Conservation (phyloP, 805 yeast genomes). For the Myxozyma neotropica region DNA sequence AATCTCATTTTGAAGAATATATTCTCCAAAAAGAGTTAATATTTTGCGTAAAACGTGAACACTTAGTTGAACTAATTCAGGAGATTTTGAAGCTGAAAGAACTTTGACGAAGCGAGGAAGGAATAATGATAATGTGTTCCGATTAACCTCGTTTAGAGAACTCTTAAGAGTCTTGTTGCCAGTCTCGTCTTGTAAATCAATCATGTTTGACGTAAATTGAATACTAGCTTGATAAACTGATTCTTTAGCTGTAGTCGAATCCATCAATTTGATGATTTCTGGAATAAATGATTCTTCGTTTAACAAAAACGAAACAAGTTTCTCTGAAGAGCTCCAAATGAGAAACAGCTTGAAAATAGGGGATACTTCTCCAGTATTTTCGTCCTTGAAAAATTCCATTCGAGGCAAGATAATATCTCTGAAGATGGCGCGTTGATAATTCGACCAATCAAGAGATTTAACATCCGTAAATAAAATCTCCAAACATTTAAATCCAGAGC, state of each 20-base stretch:
- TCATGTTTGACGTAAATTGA: slow-evolving; percentile 40
- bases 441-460: slow-evolving; percentile 59
- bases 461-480: slow-evolving; percentile 57
- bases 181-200: slow-evolving; percentile 13
- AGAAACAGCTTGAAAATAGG: slow-evolving; percentile 68
- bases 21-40: neutral
- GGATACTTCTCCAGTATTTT: slow-evolving; percentile 82
- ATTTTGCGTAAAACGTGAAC: slow-evolving; percentile 19
- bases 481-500: slow-evolving; percentile 66
- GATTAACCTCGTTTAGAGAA: neutral
- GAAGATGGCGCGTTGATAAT: slow-evolving; percentile 54
- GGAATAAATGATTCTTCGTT: slow-evolving; percentile 60
- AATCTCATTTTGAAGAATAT: slow-evolving; percentile 2
- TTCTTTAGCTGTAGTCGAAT: slow-evolving; percentile 63
- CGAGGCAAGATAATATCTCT: slow-evolving; percentile 62
- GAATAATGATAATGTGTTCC: slow-evolving; percentile 5
- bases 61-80: slow-evolving; percentile 17
- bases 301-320: slow-evolving; percentile 53
- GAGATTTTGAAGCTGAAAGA: slow-evolving; percentile 7
- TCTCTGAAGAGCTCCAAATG: slow-evolving; percentile 55
- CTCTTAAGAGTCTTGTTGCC: neutral
- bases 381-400: slow-evolving; percentile 65
- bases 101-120: slow-evolving; percentile 21
- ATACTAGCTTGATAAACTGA: slow-evolving; percentile 65
- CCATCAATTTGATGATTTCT: slow-evolving; percentile 57